Evolutionary conservation across 805 yeast genomes (phyloP).

Genomic region (Zygoascus tannicola): DNA sequence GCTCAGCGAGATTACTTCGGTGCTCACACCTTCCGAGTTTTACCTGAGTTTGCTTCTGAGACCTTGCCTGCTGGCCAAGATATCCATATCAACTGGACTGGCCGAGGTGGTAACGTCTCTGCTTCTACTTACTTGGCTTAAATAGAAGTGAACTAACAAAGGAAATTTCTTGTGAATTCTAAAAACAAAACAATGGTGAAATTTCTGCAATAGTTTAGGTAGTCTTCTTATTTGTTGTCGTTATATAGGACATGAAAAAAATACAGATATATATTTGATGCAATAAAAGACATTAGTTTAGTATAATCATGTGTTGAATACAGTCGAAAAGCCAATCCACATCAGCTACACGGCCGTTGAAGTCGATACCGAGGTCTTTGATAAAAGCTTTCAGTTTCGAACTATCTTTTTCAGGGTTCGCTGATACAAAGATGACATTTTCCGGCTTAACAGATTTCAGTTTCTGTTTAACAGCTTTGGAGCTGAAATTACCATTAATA

Average conservation of each 20-base stretch:
- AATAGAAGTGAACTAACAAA: no score
- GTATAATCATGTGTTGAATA: background rate
- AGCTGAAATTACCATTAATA: background rate
- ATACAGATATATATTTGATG: background rate
- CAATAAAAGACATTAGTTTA: no score
- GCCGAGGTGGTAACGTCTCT: conserved; percentile 95
- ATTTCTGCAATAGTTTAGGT: no score
- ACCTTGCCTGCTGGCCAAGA: conserved; percentile 68
- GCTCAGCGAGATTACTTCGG: conserved; percentile 99
- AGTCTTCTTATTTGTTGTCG: no score
- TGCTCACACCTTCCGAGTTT: conserved; percentile 96
- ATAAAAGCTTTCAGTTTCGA: background rate
- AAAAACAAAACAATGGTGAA: no score
- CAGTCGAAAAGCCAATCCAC: background rate
- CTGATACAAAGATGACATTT: background rate
- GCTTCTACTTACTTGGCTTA: conserved; percentile 92
- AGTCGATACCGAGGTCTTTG: background rate
- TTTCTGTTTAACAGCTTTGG: background rate
- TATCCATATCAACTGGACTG: conserved; percentile 99
- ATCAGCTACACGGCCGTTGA: background rate
- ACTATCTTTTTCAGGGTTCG: background rate
- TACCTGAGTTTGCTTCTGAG: conserved; percentile 75
- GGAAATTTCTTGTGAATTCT: no score
- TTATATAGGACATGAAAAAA: background rate
- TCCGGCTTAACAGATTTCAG: background rate